Conservation (phyloP, 257 asterid species). For the Scutellaria baicalensis region DNA sequence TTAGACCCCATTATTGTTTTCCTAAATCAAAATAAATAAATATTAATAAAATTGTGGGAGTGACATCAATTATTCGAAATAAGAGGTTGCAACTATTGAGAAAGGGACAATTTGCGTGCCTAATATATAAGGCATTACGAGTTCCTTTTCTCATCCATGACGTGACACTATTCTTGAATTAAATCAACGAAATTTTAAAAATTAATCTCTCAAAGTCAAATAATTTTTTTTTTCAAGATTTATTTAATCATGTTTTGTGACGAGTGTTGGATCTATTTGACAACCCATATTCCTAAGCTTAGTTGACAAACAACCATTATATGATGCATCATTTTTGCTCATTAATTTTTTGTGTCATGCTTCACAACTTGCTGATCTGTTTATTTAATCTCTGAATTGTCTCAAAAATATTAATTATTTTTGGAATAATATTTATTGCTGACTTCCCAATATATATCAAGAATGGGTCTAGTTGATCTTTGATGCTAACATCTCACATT, state of each 20-base stretch:
- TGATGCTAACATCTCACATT: too few species aligned
- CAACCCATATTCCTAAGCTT: neutral
- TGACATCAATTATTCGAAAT: constrained; percentile 22
- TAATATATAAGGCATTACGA: neutral
- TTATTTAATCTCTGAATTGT: neutral
- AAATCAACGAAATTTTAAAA: neutral
- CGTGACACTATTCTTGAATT: neutral
- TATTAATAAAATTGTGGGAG: neutral
- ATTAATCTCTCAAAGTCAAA: neutral
- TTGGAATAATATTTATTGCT: too few species aligned
- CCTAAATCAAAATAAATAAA: neutral
- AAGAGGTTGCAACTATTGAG: constrained; percentile 4
- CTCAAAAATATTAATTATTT: too few species aligned
- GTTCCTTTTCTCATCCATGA: constrained; percentile 12
- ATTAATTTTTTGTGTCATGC: neutral
- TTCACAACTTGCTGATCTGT: neutral
- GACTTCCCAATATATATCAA: too few species aligned
- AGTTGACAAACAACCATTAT: constrained; percentile 18
- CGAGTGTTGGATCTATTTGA: neutral
- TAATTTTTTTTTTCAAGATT: neutral
- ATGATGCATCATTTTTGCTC: neutral
- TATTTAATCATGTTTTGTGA: neutral
- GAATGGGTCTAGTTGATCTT: too few species aligned
- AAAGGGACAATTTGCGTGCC: constrained; percentile 21
- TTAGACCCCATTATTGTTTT: neutral